Conservation (phyloP, 1,284 basidiomycete species). For the Neolentinus lepideus region DNA sequence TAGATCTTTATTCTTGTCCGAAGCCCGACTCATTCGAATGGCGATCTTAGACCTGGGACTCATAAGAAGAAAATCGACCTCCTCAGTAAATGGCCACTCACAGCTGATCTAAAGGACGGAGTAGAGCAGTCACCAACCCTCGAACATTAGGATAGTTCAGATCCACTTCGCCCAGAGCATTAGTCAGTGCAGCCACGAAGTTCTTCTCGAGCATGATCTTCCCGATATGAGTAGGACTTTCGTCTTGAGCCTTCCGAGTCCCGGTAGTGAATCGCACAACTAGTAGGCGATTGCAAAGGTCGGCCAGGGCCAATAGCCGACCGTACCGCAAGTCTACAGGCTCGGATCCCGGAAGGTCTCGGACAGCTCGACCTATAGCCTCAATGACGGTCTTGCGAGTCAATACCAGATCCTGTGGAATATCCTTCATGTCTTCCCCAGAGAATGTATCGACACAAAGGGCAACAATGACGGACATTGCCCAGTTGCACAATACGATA, state of each 20-base stretch:
- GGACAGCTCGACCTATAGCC: conserved; percentile 80
- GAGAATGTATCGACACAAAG: conserved; percentile 81
- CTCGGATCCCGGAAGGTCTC: conserved; percentile 68
- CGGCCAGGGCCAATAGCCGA: conserved; percentile 80
- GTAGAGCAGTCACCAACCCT: conserved; percentile 76
- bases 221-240: conserved; percentile 84
- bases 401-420: conserved; percentile 70
- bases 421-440: conserved; percentile 66
- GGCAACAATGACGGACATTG: conserved; percentile 87
- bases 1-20: conserved; percentile 63
- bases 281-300: conserved; percentile 85
- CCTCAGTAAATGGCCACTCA: conserved; percentile 31
- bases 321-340: conserved; percentile 80
- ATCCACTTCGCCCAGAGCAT: conserved; percentile 88
- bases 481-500: conserved; percentile 77
- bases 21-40: conserved; percentile 90
- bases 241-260: conserved; percentile 65
- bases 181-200: conserved; percentile 87
- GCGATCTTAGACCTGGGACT: conserved; percentile 80
- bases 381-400: conserved; percentile 91
- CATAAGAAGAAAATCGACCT: conserved; percentile 6
- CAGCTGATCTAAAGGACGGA: conserved; percentile 89
- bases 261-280: conserved; percentile 64
- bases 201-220: conserved; percentile 99
- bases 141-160: conserved; percentile 93